phyloP scores from a whole-genome alignment of 352 stramenopile species.

The Phytophthora meadii region DNA sequence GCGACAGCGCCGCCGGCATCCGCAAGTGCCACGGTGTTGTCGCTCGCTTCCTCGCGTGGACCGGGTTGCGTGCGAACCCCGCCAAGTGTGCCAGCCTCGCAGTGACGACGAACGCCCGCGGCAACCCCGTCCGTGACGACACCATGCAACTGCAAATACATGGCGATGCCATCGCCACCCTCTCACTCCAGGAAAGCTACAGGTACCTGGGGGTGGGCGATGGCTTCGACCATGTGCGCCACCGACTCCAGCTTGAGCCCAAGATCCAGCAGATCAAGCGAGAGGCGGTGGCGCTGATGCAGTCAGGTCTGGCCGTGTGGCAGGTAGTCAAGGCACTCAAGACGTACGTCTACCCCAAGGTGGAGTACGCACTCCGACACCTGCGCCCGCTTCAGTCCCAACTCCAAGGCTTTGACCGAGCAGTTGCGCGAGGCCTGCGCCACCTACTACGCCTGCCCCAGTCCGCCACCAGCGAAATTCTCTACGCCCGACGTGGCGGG shows the following conservation, averaged over 20 bases:
- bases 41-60: constrained; percentile 6
- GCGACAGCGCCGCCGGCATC: constrained; percentile 18
- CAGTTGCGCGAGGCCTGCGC: background rate
- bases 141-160: background rate
- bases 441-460: constrained; percentile 10
- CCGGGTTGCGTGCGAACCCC: constrained; percentile 1
- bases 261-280: background rate
- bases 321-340: constrained; percentile 20
- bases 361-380: constrained; percentile 16
- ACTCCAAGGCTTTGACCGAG: constrained; percentile 9
- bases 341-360: constrained; percentile 12
- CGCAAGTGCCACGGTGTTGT: constrained; percentile 7
- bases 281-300: constrained; percentile 1
- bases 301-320: constrained; percentile 5
- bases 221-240: constrained; percentile 1
- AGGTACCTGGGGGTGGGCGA: background rate
- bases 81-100: constrained; percentile 8
- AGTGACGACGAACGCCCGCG: background rate
- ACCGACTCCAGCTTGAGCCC: background rate
- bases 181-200: background rate
- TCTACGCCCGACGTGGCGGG: constrained; percentile 20
- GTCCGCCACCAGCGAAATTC: constrained; percentile 7
- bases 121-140: background rate
- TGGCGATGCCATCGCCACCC: background rate
- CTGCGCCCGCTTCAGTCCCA: constrained; percentile 3